Conservation (phyloP, 179 eudicot genomes). For the Pouteria campechiana region DNA sequence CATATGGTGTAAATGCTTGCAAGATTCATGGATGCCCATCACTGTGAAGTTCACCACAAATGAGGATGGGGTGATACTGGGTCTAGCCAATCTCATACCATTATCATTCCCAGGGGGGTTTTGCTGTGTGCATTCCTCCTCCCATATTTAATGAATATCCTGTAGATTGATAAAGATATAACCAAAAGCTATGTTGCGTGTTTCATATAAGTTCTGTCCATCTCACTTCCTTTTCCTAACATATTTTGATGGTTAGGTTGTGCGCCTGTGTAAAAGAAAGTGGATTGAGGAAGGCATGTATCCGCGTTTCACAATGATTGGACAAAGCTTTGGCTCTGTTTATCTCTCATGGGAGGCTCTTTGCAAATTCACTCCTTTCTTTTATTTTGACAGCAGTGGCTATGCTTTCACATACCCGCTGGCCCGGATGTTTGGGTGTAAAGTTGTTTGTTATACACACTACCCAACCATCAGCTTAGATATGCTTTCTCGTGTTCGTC, state of each 20-base stretch:
- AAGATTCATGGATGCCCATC: too few relatives aligned
- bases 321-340: slow-evolving; percentile 94
- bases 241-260: slow-evolving; percentile 36
- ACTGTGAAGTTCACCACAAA: too few relatives aligned
- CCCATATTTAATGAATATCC: too few relatives aligned
- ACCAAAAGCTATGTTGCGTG: too few relatives aligned
- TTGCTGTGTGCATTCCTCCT: too few relatives aligned
- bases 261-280: slow-evolving; percentile 74
- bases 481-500: slow-evolving; percentile 82
- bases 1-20: too few relatives aligned
- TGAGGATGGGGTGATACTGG: too few relatives aligned
- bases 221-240: too few relatives aligned
- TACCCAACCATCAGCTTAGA: slow-evolving; percentile 95
- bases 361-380: slow-evolving; percentile 58
- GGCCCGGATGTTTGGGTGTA: slow-evolving; percentile 91
- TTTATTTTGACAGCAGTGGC: slow-evolving; percentile 89
- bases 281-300: slow-evolving; percentile 93
- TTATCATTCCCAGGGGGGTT: too few relatives aligned
- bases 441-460: slow-evolving; percentile 86
- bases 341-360: slow-evolving; percentile 90
- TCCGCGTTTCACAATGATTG: slow-evolving; percentile 96
- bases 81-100: too few relatives aligned
- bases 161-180: too few relatives aligned
- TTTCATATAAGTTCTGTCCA: too few relatives aligned
- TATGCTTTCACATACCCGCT: slow-evolving; percentile 92